Percentiles rank a stretch among this genome's conserved stretches.
Conservation (phyloP, 352 stramenopile genomes). For the Aphanomyces invadans region DNA sequence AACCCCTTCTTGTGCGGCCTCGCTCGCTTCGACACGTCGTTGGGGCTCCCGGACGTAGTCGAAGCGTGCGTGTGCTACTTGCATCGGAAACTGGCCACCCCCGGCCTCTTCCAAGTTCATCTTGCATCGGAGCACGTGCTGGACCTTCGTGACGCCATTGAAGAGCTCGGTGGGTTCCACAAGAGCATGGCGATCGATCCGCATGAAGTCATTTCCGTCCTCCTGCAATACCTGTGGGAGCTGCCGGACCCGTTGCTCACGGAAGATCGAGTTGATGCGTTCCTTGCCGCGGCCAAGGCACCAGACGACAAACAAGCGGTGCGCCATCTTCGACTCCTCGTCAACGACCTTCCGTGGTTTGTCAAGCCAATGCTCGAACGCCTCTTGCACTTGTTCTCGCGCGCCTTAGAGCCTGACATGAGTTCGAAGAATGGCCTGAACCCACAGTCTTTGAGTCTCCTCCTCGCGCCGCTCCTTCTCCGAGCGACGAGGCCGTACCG, state of each 20-base stretch:
- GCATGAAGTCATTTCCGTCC: slow-evolving; percentile 67
- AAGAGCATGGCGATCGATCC: slow-evolving; percentile 74
- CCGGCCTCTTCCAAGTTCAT: slow-evolving; percentile 73
- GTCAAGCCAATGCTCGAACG: slow-evolving; percentile 68
- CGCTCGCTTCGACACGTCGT: slow-evolving; percentile 73
- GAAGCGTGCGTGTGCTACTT: slow-evolving; percentile 76
- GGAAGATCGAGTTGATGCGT: slow-evolving; percentile 59
- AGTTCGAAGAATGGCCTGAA: slow-evolving; percentile 60
- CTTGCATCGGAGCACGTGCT: slow-evolving; percentile 68
- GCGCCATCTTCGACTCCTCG: slow-evolving; percentile 52
- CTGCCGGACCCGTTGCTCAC: slow-evolving; percentile 70
- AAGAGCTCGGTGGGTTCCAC: slow-evolving; percentile 74
- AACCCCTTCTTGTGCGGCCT: slow-evolving; percentile 81
- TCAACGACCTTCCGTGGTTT: slow-evolving; percentile 77
- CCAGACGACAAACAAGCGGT: slow-evolving; percentile 37
- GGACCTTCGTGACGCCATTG: slow-evolving; percentile 69
- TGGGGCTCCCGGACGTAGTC: slow-evolving; percentile 69
- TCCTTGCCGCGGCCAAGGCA: slow-evolving; percentile 37
- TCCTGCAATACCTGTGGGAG: slow-evolving; percentile 81
- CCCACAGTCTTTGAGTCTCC: slow-evolving; percentile 55
- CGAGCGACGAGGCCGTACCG: slow-evolving; percentile 39
- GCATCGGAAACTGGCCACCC: slow-evolving; percentile 65
- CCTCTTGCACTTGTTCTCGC: slow-evolving; percentile 54
- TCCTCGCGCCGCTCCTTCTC: slow-evolving; percentile 57
- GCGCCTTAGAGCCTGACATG: slow-evolving; percentile 49